These are phyloP conservation scores for Fusarium caatingaense DNA, from an alignment of 2,329 filamentous ascomycete genomes.

Conservation along the genomic window DNA sequence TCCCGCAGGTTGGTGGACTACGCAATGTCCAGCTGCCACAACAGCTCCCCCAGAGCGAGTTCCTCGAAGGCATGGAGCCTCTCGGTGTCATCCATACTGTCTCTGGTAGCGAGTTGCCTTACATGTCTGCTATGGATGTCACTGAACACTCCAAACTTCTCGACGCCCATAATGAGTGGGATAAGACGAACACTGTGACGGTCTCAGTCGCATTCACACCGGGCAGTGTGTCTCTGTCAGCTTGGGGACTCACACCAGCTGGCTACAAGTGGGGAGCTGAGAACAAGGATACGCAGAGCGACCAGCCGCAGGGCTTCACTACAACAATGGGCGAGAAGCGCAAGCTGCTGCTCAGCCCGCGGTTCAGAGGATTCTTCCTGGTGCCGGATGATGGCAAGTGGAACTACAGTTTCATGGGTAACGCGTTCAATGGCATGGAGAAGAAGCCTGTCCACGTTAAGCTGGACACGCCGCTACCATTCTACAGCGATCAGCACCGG, in stretches of 20 bases:
- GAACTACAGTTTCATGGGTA: slow-evolving; percentile 99
- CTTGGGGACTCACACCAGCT: slow-evolving; percentile 90
- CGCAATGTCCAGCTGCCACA: slow-evolving; percentile 92
- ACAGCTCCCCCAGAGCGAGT: slow-evolving; percentile 90
- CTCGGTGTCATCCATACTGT: slow-evolving; percentile 95
- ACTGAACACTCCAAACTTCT: slow-evolving; percentile 93
- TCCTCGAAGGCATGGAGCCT: slow-evolving; percentile 86
- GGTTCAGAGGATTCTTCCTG: slow-evolving; percentile 95
- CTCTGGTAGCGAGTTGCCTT: slow-evolving; percentile 92
- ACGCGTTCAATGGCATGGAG: slow-evolving; percentile 85
- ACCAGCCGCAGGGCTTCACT: slow-evolving; percentile 93
- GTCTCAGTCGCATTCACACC: slow-evolving; percentile 97
- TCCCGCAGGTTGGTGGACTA: slow-evolving; percentile 94
- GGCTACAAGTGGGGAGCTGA: slow-evolving; percentile 98
- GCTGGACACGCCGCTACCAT: slow-evolving; percentile 88
- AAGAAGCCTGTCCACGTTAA: slow-evolving; percentile 93
- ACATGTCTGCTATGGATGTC: slow-evolving; percentile 96
- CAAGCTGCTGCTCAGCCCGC: slow-evolving; percentile 90
- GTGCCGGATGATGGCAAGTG: slow-evolving; percentile 90
- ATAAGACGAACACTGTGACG: slow-evolving; percentile 89
- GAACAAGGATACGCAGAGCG: slow-evolving; percentile 91
- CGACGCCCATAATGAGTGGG: slow-evolving; percentile 74
- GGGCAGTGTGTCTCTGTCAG: slow-evolving; percentile 92
- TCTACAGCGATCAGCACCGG: slow-evolving; percentile 92
- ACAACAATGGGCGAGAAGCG: slow-evolving; percentile 95